Percentiles rank a stretch among this genome's conserved stretches.
Conservation (phyloP, 202 grass and related monocot species). For the Brachypodium distachyon region DNA sequence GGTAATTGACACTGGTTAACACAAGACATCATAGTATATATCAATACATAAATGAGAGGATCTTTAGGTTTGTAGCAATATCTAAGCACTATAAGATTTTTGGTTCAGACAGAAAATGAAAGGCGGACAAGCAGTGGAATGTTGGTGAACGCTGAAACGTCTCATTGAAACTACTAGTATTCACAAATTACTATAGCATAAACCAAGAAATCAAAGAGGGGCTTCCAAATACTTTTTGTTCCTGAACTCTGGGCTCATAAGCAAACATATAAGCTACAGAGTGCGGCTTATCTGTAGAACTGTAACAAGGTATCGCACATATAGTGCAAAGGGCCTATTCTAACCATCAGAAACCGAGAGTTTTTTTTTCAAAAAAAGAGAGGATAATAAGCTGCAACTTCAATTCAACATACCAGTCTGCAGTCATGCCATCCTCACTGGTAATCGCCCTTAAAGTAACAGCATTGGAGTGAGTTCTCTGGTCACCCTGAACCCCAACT, state of each 20-base stretch:
- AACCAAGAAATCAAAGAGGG: background rate
- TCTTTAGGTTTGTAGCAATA: no score
- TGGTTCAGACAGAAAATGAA: background rate
- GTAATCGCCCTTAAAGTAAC: conserved; percentile 81
- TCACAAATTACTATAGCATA: background rate
- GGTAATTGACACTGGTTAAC: background rate
- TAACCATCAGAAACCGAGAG: background rate
- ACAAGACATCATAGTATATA: background rate
- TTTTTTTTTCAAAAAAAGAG: no score
- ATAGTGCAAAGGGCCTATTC: background rate
- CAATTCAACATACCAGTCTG: conserved; percentile 58
- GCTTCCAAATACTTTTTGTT: background rate
- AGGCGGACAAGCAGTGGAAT: background rate
- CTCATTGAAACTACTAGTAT: background rate
- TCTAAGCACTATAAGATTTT: no score
- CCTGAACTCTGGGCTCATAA: background rate
- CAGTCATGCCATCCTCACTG: conserved; percentile 93
- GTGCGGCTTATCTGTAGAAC: background rate
- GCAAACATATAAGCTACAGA: background rate
- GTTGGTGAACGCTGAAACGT: background rate
- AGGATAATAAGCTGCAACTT: background rate
- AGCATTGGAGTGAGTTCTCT: conserved; percentile 74
- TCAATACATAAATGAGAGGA: background rate
- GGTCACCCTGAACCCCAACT: conserved; percentile 91
- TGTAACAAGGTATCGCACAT: background rate